Evolutionary conservation across 2,329 filamentous ascomycete genomes (phyloP), one percentile per base, ranked within the genome.

Genomic region (Pseudocercospora fuligena): DNA sequence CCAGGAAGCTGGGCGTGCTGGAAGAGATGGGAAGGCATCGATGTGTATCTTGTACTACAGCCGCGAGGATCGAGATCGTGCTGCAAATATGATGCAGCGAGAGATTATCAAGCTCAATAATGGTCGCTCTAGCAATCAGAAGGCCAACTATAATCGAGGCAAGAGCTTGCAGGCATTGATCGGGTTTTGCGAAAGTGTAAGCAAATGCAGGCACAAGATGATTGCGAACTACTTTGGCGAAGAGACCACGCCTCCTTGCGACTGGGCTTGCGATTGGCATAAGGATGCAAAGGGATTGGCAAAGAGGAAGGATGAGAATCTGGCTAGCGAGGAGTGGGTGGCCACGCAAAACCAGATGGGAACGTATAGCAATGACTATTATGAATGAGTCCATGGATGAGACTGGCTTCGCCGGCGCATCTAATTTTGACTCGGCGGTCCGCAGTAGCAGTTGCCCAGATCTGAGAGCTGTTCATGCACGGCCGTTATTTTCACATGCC

Each of bases 31-130:
- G 25, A 94, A 94, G 69, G 93, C 93, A 0, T 90, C 91, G 33
- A 88, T 91, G 67, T 97, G 93, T 75, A 92, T 97, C 62, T 82
- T 98, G 63, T 97, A 97, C 79, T 98, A 97, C 80, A 93, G 90
- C 66, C 88, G 92, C 12, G 92, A 96, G 78, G 94, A 97, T 75
- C 85, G 92, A 27, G 92, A 97, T 74, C 87, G 93, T 1, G 88
- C 91, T 9, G 87, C 85, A 9, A 80, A 79, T 27, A 82, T 86
- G 64, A 80, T 89, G 72, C 73, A 77, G 84, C 68, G 76, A 71
- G 64, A 80, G 76, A 65, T 79, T 75, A 78, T 79, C 27, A 76
- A 75, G 49, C 76, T 70, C 75, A 67, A 72, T 54, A 75, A 74
- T 21, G 70, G 71, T 27, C 70, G 73, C 29, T 73, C 73, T n/a